These are phyloP conservation scores for Astrocystis sublimbata DNA, from an alignment of 495 filamentous ascomycete genomes.

Conservation along the genomic window DNA sequence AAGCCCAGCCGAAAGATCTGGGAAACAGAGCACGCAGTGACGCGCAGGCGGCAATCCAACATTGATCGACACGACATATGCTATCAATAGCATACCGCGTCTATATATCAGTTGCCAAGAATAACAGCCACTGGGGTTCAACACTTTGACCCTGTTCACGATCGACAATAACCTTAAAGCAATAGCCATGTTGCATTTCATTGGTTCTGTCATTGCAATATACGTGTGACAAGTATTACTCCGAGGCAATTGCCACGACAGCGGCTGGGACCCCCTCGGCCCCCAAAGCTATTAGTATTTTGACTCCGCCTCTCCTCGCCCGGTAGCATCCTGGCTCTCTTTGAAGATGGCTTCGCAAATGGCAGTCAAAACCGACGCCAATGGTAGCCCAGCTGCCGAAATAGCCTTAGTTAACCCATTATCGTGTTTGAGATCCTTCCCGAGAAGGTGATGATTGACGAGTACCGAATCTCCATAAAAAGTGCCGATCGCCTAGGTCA, in stretches of 20 bases:
- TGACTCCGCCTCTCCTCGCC: neutral
- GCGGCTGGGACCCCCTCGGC: neutral
- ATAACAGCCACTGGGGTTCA: too few species aligned
- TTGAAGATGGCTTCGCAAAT: neutral
- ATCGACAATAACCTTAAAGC: neutral
- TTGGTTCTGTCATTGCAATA: too few species aligned
- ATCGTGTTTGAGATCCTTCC: conserved; percentile 5
- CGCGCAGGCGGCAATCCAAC: too few species aligned
- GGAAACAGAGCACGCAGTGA: too few species aligned
- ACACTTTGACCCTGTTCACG: neutral
- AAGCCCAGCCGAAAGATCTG: too few species aligned
- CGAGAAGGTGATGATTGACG: conserved; percentile 3
- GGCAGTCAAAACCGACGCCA: neutral
- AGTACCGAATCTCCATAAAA: neutral
- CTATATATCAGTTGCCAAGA: too few species aligned
- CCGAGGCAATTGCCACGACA: neutral
- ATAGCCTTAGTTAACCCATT: neutral
- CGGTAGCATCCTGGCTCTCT: neutral
- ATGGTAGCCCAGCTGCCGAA: neutral
- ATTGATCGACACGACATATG: too few species aligned
- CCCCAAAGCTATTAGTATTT: too few species aligned
- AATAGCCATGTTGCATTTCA: neutral
- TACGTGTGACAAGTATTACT: neutral
- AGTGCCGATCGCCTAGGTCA: neutral
- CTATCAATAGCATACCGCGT: too few species aligned